Conservation (phyloP, 2,329 filamentous ascomycete species). For the Fusarium incarnatum region DNA sequence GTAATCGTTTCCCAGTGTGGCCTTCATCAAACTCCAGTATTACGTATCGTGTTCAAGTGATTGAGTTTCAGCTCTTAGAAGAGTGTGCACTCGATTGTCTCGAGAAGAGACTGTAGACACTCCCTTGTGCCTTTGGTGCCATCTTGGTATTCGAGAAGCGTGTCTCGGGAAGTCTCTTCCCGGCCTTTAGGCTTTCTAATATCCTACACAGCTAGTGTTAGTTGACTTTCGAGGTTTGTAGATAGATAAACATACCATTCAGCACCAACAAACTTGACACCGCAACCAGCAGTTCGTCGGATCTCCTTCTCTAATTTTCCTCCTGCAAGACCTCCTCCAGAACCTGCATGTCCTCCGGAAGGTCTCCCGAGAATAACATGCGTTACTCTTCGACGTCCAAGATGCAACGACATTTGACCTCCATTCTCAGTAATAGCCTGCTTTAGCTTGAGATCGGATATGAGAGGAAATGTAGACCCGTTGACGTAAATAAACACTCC, state of each 20-base stretch:
- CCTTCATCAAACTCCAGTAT: not conserved
- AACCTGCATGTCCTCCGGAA: slow-evolving; percentile 59
- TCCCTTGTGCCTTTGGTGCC: slow-evolving; percentile 70
- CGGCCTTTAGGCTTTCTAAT: slow-evolving; percentile 83
- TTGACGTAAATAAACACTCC: slow-evolving; percentile 86
- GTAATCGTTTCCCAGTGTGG: not conserved
- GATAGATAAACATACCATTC: slow-evolving; percentile 70
- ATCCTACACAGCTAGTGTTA: slow-evolving; percentile 64
- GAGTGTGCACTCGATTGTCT: slow-evolving; percentile 20
- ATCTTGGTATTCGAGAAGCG: slow-evolving; percentile 74
- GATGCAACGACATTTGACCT: slow-evolving; percentile 74
- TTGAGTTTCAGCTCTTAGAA: slow-evolving; percentile 10
- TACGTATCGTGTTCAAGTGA: not conserved
- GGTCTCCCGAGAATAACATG: slow-evolving; percentile 84
- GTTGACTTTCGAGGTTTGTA: not conserved
- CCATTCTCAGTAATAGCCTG: slow-evolving; percentile 80
- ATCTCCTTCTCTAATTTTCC: slow-evolving; percentile 88
- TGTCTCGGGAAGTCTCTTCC: slow-evolving; percentile 79
- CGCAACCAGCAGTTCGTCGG: slow-evolving; percentile 71
- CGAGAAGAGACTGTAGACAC: slow-evolving; percentile 67
- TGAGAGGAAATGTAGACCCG: slow-evolving; percentile 81
- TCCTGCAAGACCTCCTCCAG: slow-evolving; percentile 80
- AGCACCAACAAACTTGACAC: slow-evolving; percentile 81
- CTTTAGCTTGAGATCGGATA: slow-evolving; percentile 90
- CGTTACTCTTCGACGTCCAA: slow-evolving; percentile 80